Percentiles rank a stretch among this genome's conserved stretches.
Evolutionary conservation across 2,329 filamentous ascomycete species (phyloP).

Genomic region (Claviceps paspali): DNA sequence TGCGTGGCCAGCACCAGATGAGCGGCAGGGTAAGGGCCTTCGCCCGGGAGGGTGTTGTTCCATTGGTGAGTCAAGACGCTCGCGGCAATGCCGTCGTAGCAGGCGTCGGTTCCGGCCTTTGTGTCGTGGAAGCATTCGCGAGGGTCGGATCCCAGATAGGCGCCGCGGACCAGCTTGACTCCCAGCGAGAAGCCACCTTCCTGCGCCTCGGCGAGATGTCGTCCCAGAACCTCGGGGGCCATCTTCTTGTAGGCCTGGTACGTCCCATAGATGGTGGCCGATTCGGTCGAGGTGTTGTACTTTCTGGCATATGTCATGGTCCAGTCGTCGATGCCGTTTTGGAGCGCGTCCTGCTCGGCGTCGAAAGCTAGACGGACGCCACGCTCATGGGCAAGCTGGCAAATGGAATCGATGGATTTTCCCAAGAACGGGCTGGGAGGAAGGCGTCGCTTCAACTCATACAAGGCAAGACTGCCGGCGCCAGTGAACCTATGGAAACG

Average conservation of each 20-base stretch:
- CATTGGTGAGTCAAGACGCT: constrained; percentile 46
- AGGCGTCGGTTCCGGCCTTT: constrained; percentile 53
- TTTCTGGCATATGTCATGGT: constrained; percentile 60
- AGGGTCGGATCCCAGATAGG: constrained; percentile 57
- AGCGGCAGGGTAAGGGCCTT: constrained; percentile 37
- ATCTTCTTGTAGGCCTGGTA: constrained; percentile 66
- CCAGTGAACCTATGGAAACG: constrained; percentile 54
- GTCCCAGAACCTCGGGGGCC: constrained; percentile 38
- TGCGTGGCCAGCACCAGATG: constrained; percentile 67
- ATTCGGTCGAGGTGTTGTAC: constrained; percentile 51
- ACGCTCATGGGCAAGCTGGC: constrained; percentile 51
- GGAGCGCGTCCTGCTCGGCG: constrained; percentile 68
- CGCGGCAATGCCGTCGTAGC: constrained; percentile 58
- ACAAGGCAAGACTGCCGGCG: constrained; percentile 58
- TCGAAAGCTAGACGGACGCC: constrained; percentile 68
- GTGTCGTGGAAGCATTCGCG: constrained; percentile 56
- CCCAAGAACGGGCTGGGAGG: constrained; percentile 49
- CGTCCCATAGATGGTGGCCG: constrained; percentile 63
- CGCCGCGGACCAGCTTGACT: constrained; percentile 61
- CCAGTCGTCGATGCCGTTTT: constrained; percentile 70
- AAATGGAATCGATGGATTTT: constrained; percentile 58
- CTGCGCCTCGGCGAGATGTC: constrained; percentile 43
- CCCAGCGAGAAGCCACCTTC: constrained; percentile 50
- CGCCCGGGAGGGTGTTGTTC: constrained; percentile 19
- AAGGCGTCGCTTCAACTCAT: constrained; percentile 46